A percentile compares a stretch with the other conserved stretches of the same genome.
phyloP scores from a whole-genome alignment of 2,329 filamentous ascomycete species.

The Pestalotiopsis sp. region DNA sequence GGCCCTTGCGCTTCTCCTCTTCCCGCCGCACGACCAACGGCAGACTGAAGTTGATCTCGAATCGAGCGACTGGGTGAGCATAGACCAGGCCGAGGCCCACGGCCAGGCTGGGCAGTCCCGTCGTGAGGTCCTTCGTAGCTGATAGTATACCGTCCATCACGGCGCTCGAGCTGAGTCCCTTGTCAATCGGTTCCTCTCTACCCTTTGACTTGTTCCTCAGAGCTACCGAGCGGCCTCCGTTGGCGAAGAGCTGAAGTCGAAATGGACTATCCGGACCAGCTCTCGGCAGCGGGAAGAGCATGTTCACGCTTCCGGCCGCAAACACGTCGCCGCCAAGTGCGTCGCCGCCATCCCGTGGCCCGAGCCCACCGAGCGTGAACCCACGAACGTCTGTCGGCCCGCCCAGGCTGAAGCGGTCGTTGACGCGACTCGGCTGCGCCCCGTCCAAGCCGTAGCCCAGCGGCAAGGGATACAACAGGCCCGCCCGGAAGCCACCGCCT shows the following conservation, averaged over 20 bases:
- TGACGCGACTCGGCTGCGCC: conserved; percentile 75
- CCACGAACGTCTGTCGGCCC: conserved; percentile 94
- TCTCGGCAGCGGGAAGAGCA: conserved; percentile 83
- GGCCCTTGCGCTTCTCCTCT: conserved; percentile 86
- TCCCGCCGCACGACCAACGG: conserved; percentile 80
- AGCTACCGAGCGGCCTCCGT: conserved; percentile 82
- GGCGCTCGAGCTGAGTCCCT: conserved; percentile 40
- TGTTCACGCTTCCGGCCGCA: conserved; percentile 83
- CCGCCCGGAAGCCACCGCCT: conserved; percentile 79
- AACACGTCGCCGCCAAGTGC: conserved; percentile 91
- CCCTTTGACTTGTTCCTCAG: conserved; percentile 62
- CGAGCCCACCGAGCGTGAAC: conserved; percentile 86
- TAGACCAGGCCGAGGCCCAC: conserved; percentile 92
- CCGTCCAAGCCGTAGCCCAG: conserved; percentile 56
- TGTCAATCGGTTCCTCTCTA: conserved; percentile 33
- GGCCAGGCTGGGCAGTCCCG: conserved; percentile 80
- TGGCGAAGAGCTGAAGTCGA: conserved; percentile 87
- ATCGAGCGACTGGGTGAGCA: conserved; percentile 88
- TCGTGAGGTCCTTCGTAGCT: conserved; percentile 71
- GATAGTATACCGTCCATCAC: conserved; percentile 56
- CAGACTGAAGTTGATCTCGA: conserved; percentile 94
- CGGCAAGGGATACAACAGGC: conserved; percentile 81
- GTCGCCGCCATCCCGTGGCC: conserved; percentile 83
- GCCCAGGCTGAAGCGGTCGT: conserved; percentile 93
- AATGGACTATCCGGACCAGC: conserved; percentile 82